Conservation (phyloP, 805 yeast genomes). For the Gaillardinia entomophila region DNA sequence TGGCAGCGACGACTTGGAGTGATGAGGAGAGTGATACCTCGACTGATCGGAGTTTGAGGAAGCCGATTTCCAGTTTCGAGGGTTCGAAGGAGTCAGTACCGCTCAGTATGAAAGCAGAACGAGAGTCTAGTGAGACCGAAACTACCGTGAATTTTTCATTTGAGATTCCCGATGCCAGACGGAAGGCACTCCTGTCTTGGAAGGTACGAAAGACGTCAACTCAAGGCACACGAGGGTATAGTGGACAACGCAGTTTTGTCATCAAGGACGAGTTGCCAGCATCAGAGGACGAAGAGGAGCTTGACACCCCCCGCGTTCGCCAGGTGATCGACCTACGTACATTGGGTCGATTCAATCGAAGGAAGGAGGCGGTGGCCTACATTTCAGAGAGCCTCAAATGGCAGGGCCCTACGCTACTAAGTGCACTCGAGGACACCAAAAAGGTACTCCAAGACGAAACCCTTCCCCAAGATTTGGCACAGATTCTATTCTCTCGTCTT, state of each 20-base stretch:
- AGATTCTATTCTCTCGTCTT: not conserved
- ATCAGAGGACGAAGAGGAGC: constrained; percentile 3
- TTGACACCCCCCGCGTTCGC: not conserved
- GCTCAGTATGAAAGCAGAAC: not conserved
- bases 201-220: not conserved
- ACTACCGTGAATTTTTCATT: constrained; percentile 3
- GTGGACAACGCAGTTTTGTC: constrained; percentile 12
- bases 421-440: not conserved
- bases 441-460: not conserved
- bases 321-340: constrained; percentile 9
- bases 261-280: constrained; percentile 5
- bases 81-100: not conserved
- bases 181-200: not conserved
- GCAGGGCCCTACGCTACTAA: not conserved
- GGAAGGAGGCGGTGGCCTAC: constrained; percentile 10
- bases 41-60: not conserved
- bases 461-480: not conserved
- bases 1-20: not conserved
- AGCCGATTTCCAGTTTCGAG: not conserved
- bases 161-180: not conserved
- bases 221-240: constrained; percentile 6
- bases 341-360: constrained; percentile 5
- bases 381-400: constrained; percentile 1
- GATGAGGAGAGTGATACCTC: not conserved
- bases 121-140: constrained; percentile 1